A percentile compares a stretch with the other conserved stretches of the same genome.
Evolutionary conservation across 768 basidiomycete species (phyloP).

Genomic region (Nevesoporus exiguus): DNA sequence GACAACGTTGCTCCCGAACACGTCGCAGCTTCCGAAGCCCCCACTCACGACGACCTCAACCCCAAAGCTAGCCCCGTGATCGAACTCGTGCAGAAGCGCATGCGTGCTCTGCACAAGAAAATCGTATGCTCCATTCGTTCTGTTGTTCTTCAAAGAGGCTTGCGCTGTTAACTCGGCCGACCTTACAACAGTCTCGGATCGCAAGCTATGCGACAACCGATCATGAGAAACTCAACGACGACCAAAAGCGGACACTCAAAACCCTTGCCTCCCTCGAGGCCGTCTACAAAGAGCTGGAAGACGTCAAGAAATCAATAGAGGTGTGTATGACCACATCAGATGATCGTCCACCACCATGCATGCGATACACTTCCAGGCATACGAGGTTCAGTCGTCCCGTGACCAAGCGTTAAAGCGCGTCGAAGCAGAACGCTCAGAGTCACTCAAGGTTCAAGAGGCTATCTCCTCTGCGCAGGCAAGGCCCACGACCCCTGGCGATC

Average conservation of each 20-base stretch:
- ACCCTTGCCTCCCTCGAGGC: constrained; percentile 76
- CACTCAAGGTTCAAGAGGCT: constrained; percentile 51
- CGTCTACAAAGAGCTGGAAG: constrained; percentile 75
- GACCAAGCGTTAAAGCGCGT: constrained; percentile 52
- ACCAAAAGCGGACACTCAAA: constrained; percentile 74
- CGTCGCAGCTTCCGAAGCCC: constrained; percentile 39
- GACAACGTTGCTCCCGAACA: constrained; percentile 45
- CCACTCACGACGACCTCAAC: constrained; percentile 41
- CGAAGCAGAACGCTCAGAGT: constrained; percentile 56
- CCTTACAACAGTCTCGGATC: constrained; percentile 58
- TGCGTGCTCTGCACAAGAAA: constrained; percentile 78
- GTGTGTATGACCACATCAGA: constrained; percentile 48
- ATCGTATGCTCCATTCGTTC: constrained; percentile 51
- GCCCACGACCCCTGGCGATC: background rate
- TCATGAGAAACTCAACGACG: constrained; percentile 76
- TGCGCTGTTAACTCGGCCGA: constrained; percentile 9
- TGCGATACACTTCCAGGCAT: constrained; percentile 37
- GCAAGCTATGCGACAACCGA: constrained; percentile 65
- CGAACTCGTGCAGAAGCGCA: constrained; percentile 75
- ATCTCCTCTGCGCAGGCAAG: constrained; percentile 59
- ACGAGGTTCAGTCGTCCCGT: constrained; percentile 61
- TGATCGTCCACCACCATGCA: background rate
- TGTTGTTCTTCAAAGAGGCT: background rate
- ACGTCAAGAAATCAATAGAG: constrained; percentile 82
- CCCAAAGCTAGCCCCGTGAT: constrained; percentile 65